Evolutionary conservation across 2,329 filamentous ascomycete species (phyloP), one percentile per base, ranked within the genome.

Genomic region (Apiospora pterosperma): DNA sequence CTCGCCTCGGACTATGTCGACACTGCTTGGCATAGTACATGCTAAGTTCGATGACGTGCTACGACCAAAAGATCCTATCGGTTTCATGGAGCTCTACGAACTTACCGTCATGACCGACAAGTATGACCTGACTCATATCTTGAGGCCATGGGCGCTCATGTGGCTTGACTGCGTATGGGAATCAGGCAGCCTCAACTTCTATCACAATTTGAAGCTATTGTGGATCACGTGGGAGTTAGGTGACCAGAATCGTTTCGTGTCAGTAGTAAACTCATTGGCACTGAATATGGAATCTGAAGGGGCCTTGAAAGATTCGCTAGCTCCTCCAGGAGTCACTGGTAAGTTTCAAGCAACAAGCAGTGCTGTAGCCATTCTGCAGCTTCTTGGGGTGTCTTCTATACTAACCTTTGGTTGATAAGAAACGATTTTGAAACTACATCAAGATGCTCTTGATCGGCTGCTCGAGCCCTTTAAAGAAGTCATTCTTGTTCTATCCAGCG

Each of bases 11-110:
- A 67, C 73, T 1, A 67, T 77, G 55, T 62, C 69, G 3, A 66
- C 74, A 16, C 67, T 77, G 16, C 65, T 77, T 23, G 65, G 72
- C 19, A 75, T 78, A 36, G 67, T 70, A 5, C 76, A 78, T 59
- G 69, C 69, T 16, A 64, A 70, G 2, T 71, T 77, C 16, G 63
- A 73, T 36, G 2, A 62, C 36, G 4, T 36, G 7, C 34, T 21
- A 38, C 8, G 10, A 12, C 25, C 19, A 16, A 59, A 12, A 4
- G 16, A 23, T 23, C 3, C 2, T 3, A n/a, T 76, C 5, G 58
- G 67, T 1, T 62, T 74, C 5, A 66, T 69, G 1, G 64, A 70
- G 1, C 63, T 77, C 1, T 77, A 72, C 65, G 62, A 71, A 0
- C 62, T 76, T 4, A 70, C 74, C 0, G 68, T 73, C 0, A 36